These are phyloP conservation scores for Aspergillus luchuensis DNA, from an alignment of 2,329 filamentous ascomycete genomes.

Conservation along the genomic window DNA sequence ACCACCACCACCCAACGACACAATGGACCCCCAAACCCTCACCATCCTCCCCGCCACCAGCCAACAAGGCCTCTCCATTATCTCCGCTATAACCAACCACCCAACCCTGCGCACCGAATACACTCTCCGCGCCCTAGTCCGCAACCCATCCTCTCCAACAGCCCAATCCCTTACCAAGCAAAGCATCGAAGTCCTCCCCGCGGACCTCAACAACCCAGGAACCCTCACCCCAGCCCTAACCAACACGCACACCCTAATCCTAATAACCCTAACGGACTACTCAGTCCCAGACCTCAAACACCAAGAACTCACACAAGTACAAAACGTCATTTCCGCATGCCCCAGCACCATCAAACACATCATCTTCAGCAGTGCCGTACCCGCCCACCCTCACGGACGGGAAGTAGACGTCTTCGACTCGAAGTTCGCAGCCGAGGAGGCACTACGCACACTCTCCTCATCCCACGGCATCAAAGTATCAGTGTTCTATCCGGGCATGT, in stretches of 20 bases:
- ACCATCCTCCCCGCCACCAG: constrained; percentile 61
- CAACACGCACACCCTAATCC: constrained; percentile 49
- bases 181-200: constrained; percentile 57
- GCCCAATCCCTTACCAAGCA: constrained; percentile 48
- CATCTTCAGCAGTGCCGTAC: constrained; percentile 33
- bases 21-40: constrained; percentile 33
- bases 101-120: constrained; percentile 52
- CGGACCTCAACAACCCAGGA: constrained; percentile 52
- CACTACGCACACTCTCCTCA: constrained; percentile 52
- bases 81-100: constrained; percentile 46
- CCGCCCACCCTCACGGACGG: constrained; percentile 29
- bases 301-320: constrained; percentile 28
- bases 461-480: constrained; percentile 49
- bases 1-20: not conserved
- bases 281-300: constrained; percentile 27
- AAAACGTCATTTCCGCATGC: constrained; percentile 32
- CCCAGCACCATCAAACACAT: constrained; percentile 30
- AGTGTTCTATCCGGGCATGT: constrained; percentile 58
- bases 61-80: constrained; percentile 61
- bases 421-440: constrained; percentile 59
- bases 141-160: constrained; percentile 48
- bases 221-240: constrained; percentile 41
- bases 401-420: constrained; percentile 53
- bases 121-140: constrained; percentile 59
- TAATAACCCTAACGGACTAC: constrained; percentile 20